Base-by-base conservation (phyloP, 2,329 filamentous ascomycete genomes). In the Stachybotrys elegans region DNA sequence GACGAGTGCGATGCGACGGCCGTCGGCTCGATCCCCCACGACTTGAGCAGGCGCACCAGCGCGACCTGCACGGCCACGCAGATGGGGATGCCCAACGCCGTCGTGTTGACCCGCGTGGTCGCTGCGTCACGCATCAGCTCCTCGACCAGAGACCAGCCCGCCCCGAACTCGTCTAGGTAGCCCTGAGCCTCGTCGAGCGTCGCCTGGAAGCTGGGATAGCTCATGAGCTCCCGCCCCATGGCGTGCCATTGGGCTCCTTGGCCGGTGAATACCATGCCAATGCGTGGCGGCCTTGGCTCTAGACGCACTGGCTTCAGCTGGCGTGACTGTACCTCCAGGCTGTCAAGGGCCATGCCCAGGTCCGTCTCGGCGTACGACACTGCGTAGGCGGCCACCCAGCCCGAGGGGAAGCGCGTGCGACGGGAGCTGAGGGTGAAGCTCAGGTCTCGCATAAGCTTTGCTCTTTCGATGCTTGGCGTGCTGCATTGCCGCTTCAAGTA, bases 31-130 rank as follows among this genome's bases (percentile, higher is more conserved):
- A 76, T 57, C 1, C 62, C 63, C 65, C 67, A 75, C 3, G 67
- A 66, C 20, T 61, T 36, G 2, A 78, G 55, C 4, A 78, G 57
- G 14, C 69, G 60, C 0, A 67, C 64, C 6, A 78, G 51, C 2
- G 66, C 68, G 3, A 79, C 55, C 51, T 79, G 75, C 3, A 78
- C 50, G 0, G 72, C 69, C 0, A 70, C 72, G 48, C 64, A 72
- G 6, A 58, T 47, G 40, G 71, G 69, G 49, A 73, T 69, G 16
- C 63, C 67, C 43, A 73, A 63, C 39, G 71, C 57, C 1, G 71
- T 66, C 25, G 64, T 40, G 37, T 59, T 54, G 4, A 73, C 57
- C 16, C 54, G 52, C 0, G 66, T 65, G 2, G 59, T 53, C 11
- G 61, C 50, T 2, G 56, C 60, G 43, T 66, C 57, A 39, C 58